Evolutionary conservation across 2,329 filamentous ascomycete species (phyloP), one percentile per base, ranked within the genome.

Genomic region (Chaetomium sp.): DNA sequence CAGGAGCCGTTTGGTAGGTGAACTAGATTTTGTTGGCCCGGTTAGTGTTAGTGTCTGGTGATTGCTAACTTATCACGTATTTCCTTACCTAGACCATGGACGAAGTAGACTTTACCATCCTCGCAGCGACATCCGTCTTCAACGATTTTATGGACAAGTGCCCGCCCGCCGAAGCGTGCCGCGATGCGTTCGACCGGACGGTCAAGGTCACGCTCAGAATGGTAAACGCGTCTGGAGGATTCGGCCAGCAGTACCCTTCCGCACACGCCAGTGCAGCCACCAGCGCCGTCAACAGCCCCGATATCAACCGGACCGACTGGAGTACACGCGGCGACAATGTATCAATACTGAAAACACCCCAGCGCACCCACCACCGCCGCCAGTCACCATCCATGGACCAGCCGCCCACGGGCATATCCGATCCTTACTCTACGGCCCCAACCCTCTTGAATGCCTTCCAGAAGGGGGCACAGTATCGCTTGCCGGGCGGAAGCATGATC

Each of bases 91-190:
- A 85, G 82, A 89, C 87, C 6, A 87, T 96, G 74, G 91, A 97
- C 66, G 92, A 97, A 69, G 91, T 97, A n/a, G 92, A 97, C 69
- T 96, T 96, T 65, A 97, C 92, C 0, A 89, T 97, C 7, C 78
- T 96, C 49, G 90, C 91, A 7, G 92, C 91, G 27, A 96, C 90
- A 49, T 96, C 92, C 1, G 91, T 97, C 7, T 85, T 97, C 44
- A 87, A 85, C 5, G 94, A 96, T 67, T 79, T 97, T 60, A 91
- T 95, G 62, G 89, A 95, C 62, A 96, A 96, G 70, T 97, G 94
- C 64, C 91, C 92, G 0, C 92, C 92, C 0, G 92, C 92, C 36
- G 91, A 96, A 76, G 90, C 91, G 9, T 97, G 92, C 69, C 85
- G 91, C 11, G 91, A 97, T 69, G 91, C 94, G 0, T 96, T 97